Base-by-base conservation (phyloP, 139 green algal species). In the Asterochloris erici region DNA sequence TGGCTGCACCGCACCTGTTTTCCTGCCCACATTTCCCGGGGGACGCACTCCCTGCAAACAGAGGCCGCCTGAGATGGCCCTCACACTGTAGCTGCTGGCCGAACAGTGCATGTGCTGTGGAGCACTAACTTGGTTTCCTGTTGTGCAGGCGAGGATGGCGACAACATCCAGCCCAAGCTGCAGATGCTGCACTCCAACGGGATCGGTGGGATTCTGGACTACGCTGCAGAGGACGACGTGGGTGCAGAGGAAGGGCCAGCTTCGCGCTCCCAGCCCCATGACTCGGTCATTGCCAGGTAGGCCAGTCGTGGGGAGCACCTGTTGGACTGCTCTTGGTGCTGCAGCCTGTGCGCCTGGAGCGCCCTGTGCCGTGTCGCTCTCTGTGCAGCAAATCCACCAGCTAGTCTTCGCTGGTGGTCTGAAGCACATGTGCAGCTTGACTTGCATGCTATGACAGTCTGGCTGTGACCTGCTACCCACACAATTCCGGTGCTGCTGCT, bases 221-320 rank as follows among this genome's bases (percentile, higher is more conserved):
- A 93, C 79, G 89, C 91, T 54, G 91, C 90, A 73, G 90, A 94
- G 74, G 87, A 90, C 60, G 88, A 93, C 66, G 81, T 90, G 28
- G 61, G 78, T 12, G 64, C 76, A 74, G 82, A 86, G 14, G 82
- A 84, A 10, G 87, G 69, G 11, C 64, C 70, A 28, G 79, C 62
- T 11, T 61, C 28, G 29, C 47, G 74, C 13, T n/a, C 28, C 24
- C 73, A 78, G 29, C 60, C 78, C 6, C 68, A 75, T 26, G 77
- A 73, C 47, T 63, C 27, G 16, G 75, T 84, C 9, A 64, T 84
- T 21, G 82, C 79, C 13, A 69, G 81, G 29, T 54, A 54, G 2
- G 38, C 38, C 38, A 54, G 38, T 54, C 38, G 6, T 54, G 4
- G 2, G 38, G 6, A 54, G 38, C 38, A 54, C 38, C 38, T 54